Conservation (phyloP, 148 eudicot genomes). For the Hydrangea macrophylla region DNA sequence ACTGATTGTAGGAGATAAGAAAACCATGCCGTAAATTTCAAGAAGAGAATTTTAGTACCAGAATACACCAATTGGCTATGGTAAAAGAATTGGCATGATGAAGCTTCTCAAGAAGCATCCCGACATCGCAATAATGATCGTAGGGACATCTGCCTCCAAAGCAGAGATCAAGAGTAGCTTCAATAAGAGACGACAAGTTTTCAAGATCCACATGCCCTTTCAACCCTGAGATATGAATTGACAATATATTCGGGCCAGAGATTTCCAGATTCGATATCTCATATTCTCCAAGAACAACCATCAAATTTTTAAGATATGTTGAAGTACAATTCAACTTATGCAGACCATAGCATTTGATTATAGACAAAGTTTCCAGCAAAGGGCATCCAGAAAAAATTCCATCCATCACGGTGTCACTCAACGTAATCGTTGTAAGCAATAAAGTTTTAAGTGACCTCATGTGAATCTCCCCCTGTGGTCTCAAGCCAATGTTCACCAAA, state of each 20-base stretch:
- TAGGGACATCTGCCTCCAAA: background rate
- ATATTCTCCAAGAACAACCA: slow-evolving; percentile 3
- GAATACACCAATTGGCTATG: background rate
- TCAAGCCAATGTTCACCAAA: slow-evolving; percentile 4
- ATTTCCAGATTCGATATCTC: background rate
- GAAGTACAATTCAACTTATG: slow-evolving; percentile 6
- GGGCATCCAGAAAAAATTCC: slow-evolving; percentile 25
- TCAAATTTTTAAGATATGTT: slow-evolving; percentile 13
- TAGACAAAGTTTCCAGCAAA: slow-evolving; percentile 9
- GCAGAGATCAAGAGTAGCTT: slow-evolving; percentile 3
- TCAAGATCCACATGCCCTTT: background rate
- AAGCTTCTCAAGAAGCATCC: slow-evolving; percentile 12
- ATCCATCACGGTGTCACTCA: slow-evolving; percentile 5
- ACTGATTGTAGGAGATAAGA: no score
- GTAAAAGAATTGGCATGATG: slow-evolving; percentile 9
- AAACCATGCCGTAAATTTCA: background rate
- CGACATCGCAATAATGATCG: slow-evolving; percentile 12
- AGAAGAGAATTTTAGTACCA: background rate
- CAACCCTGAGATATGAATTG: slow-evolving; percentile 10
- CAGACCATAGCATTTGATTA: slow-evolving; percentile 8
- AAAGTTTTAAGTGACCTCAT: slow-evolving; percentile 15
- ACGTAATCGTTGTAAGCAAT: slow-evolving; percentile 1
- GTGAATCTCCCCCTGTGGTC: slow-evolving; percentile 1
- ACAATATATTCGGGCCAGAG: slow-evolving; percentile 12
- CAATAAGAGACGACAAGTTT: slow-evolving; percentile 10